These are phyloP conservation scores for Alisma plantagoaquatica DNA, from an alignment of 106 monocot genomes.

Conservation along the genomic window DNA sequence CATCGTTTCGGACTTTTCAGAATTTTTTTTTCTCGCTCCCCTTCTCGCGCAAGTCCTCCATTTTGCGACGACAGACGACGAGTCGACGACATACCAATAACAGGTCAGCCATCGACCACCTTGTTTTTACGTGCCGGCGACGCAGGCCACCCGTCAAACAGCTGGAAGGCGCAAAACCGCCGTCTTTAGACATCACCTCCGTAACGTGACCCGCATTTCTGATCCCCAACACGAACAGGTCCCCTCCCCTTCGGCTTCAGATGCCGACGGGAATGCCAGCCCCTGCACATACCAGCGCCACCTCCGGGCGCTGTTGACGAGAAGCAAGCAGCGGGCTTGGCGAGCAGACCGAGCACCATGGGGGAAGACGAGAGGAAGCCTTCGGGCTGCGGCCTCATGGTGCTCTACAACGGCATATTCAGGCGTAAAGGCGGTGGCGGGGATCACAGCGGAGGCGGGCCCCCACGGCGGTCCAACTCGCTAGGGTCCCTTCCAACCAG, in stretches of 20 bases:
- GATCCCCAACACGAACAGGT: no score
- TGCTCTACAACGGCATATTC: slow-evolving; percentile 53
- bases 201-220: no score
- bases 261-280: not conserved
- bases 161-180: no score
- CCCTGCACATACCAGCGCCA: not conserved
- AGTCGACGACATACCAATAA: no score
- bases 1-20: not conserved
- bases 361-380: slow-evolving; percentile 24
- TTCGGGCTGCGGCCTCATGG: slow-evolving; percentile 40
- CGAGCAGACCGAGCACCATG: not conserved
- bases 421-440: slow-evolving; percentile 12
- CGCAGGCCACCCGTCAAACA: no score
- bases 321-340: no score
- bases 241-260: not conserved
- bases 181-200: no score
- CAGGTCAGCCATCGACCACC: not conserved
- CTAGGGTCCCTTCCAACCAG: slow-evolving; percentile 6
- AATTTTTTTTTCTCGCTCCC: not conserved
- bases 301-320: not conserved
- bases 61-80: no score
- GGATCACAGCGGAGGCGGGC: no score
- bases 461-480: slow-evolving; percentile 18
- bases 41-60: no score
- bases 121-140: no score